phyloP scores from a whole-genome alignment of 805 yeast species.

The Candida ortonii region DNA sequence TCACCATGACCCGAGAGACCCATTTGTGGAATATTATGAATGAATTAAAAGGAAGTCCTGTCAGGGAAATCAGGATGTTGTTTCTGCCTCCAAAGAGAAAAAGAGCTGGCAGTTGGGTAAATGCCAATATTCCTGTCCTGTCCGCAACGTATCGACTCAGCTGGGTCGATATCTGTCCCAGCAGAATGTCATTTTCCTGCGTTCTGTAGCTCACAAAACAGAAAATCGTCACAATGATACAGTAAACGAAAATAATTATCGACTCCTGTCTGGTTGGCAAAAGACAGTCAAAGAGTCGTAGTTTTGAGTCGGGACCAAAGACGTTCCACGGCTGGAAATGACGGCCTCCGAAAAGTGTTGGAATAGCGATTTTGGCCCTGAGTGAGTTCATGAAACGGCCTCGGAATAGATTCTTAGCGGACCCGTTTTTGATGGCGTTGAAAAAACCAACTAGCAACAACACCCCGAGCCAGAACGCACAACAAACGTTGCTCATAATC shows the following conservation, averaged over 20 bases:
- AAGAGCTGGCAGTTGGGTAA: constrained; percentile 45
- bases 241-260: constrained; percentile 15
- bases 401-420: constrained; percentile 9
- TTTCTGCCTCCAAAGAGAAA: constrained; percentile 58
- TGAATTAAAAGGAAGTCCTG: constrained; percentile 47
- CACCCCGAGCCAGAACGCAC: constrained; percentile 24
- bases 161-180: constrained; percentile 21
- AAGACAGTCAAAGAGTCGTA: constrained; percentile 19
- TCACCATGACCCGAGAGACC: constrained; percentile 35
- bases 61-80: constrained; percentile 49
- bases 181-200: constrained; percentile 10
- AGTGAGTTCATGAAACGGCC: constrained; percentile 11
- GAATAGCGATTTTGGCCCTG: constrained; percentile 22
- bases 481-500: constrained; percentile 14
- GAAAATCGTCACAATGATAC: constrained; percentile 11
- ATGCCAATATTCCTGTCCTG: constrained; percentile 50
- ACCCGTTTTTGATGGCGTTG: constrained; percentile 15
- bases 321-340: constrained; percentile 27
- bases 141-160: constrained; percentile 48
- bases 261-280: constrained; percentile 31
- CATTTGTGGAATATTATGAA: constrained; percentile 45
- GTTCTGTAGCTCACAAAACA: constrained; percentile 15
- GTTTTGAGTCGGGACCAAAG: constrained; percentile 9
- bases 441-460: constrained; percentile 17
- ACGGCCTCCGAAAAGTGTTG: constrained; percentile 16